Evolutionary conservation across 345 rosid genomes (phyloP).

Genomic region (Anacardium occidentale): DNA sequence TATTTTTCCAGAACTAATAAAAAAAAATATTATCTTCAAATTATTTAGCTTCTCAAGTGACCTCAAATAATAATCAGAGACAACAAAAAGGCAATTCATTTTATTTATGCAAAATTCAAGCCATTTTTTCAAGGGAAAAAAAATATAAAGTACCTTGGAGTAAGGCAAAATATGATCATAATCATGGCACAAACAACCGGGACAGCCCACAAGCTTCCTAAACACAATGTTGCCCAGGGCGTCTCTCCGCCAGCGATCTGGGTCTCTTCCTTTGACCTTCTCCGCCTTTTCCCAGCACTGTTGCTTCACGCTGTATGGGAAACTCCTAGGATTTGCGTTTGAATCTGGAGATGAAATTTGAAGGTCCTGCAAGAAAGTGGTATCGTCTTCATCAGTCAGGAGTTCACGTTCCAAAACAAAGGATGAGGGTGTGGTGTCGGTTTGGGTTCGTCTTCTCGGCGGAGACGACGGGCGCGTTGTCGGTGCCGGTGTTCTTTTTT

Average conservation of each 20-base stretch:
- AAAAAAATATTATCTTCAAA: background rate
- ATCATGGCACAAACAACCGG: conserved; percentile 97
- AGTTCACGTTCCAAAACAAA: conserved; percentile 43
- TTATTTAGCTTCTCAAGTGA: background rate
- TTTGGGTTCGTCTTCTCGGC: conserved; percentile 25
- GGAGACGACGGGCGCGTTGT: conserved; percentile 36
- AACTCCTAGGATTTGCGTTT: conserved; percentile 65
- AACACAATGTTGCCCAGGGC: conserved; percentile 78
- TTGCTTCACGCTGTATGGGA: conserved; percentile 82
- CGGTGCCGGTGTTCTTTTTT: conserved; percentile 27
- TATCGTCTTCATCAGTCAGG: conserved; percentile 26
- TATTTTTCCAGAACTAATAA: background rate
- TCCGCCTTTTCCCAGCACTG: conserved; percentile 98
- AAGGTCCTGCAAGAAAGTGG: conserved; percentile 43
- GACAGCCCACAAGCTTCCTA: conserved; percentile 88
- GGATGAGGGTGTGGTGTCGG: conserved; percentile 43
- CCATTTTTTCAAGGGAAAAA: background rate
- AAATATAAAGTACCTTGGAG: conserved; percentile 61
- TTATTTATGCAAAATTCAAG: background rate
- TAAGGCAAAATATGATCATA: conserved; percentile 91
- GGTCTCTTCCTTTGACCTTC: conserved; percentile 79
- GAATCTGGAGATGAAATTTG: conserved; percentile 37
- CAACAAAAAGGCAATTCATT: background rate
- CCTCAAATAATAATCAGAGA: background rate
- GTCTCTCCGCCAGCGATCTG: conserved; percentile 86